Percentiles rank a stretch among this genome's conserved stretches.
Conservation (phyloP, 2,329 filamentous ascomycete species). For the Fusarium zealandicum region DNA sequence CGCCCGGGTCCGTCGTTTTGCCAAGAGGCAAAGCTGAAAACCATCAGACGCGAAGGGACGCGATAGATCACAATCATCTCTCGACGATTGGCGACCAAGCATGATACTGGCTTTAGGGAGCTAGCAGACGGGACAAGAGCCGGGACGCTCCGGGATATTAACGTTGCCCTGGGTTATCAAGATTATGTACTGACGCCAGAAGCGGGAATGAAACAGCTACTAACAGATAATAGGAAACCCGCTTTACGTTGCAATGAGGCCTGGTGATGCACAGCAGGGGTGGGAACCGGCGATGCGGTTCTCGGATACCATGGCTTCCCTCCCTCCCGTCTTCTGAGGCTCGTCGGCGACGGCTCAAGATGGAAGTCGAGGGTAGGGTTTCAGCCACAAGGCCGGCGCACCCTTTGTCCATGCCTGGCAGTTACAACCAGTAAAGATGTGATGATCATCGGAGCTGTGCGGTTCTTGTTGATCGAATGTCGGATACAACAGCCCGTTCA, state of each 20-base stretch:
- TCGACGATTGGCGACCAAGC: conserved; percentile 10
- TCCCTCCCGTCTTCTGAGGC: neutral
- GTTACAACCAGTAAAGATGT: neutral
- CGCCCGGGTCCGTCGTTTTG: conserved; percentile 13
- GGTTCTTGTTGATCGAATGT: neutral
- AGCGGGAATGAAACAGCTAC: conserved; percentile 13
- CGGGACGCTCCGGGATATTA: too few species aligned
- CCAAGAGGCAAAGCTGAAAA: conserved; percentile 20
- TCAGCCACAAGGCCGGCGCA: conserved; percentile 18
- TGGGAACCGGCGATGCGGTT: neutral
- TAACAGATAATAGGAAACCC: conserved; percentile 2
- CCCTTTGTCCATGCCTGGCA: neutral
- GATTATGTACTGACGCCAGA: too few species aligned
- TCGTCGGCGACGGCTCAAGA: neutral
- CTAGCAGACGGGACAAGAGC: neutral
- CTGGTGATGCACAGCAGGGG: neutral
- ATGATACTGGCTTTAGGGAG: neutral
- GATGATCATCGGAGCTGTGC: neutral
- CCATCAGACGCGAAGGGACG: conserved; percentile 16
- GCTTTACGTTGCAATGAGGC: neutral
- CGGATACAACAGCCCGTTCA: neutral
- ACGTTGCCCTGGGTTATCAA: too few species aligned
- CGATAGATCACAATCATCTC: conserved; percentile 23
- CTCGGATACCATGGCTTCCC: neutral
- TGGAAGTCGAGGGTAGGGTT: neutral